These are phyloP conservation scores for Ottelia alismoides DNA, from an alignment of 106 monocot genomes.

Conservation along the genomic window DNA sequence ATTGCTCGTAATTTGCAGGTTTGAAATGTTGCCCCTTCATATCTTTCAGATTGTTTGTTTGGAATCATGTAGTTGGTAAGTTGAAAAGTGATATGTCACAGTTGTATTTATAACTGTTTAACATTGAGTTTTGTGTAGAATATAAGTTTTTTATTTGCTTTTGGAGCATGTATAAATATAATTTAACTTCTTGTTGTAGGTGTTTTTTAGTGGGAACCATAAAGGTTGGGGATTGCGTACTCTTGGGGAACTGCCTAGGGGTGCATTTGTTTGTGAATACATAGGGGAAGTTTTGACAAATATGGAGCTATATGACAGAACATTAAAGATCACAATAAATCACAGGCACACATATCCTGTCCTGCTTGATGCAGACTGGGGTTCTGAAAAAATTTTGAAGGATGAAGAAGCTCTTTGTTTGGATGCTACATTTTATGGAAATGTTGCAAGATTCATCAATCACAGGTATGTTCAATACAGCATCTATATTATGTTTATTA, in stretches of 20 bases:
- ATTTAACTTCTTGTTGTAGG: slow-evolving; percentile 21
- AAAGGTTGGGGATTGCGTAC: slow-evolving; percentile 89
- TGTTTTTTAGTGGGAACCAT: slow-evolving; percentile 38
- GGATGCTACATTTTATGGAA: slow-evolving; percentile 89
- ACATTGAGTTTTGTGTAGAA: too few relatives aligned
- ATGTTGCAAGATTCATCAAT: slow-evolving; percentile 86
- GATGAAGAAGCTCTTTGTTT: slow-evolving; percentile 95
- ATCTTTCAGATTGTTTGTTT: neutral
- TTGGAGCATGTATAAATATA: neutral
- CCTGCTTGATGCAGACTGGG: slow-evolving; percentile 84
- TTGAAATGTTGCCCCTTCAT: neutral
- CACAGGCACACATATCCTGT: slow-evolving; percentile 71
- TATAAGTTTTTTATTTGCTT: too few relatives aligned
- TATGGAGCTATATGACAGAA: slow-evolving; percentile 71
- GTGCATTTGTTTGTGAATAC: slow-evolving; percentile 88
- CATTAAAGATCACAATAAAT: slow-evolving; percentile 26
- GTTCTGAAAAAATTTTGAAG: slow-evolving; percentile 60
- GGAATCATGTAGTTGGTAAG: too few relatives aligned
- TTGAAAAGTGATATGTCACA: too few relatives aligned
- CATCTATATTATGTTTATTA: too few relatives aligned
- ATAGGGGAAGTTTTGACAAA: slow-evolving; percentile 84
- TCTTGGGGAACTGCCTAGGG: slow-evolving; percentile 50
- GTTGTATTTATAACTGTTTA: too few relatives aligned
- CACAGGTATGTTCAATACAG: too few relatives aligned
- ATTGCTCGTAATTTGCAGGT: slow-evolving; percentile 62